Evolutionary conservation across 2,329 filamentous ascomycete genomes (phyloP).

Genomic region (Penicillium oxalicum): DNA sequence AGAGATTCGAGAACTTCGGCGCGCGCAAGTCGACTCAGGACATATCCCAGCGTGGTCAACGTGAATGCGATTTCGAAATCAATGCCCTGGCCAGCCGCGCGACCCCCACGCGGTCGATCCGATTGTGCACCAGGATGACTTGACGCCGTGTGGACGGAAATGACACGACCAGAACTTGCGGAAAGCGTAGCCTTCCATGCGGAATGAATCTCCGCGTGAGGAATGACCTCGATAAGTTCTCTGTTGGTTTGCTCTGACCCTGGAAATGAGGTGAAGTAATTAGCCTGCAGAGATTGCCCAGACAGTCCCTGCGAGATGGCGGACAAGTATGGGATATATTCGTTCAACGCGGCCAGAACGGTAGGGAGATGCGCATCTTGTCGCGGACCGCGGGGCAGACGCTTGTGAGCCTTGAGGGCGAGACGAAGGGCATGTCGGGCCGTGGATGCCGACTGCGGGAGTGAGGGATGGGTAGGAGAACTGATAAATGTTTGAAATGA

Average conservation of each 20-base stretch:
- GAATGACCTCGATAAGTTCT: conserved; percentile 62
- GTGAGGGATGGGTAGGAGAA: conserved; percentile 79
- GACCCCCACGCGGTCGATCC: conserved; percentile 51
- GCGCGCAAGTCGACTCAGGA: conserved; percentile 66
- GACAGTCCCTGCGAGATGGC: conserved; percentile 61
- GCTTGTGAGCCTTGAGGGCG: conserved; percentile 82
- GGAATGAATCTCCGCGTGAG: conserved; percentile 60
- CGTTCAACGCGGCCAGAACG: conserved; percentile 63
- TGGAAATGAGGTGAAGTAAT: not conserved
- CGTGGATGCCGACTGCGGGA: conserved; percentile 75
- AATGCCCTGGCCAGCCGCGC: conserved; percentile 66
- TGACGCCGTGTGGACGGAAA: not conserved
- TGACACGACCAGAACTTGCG: conserved; percentile 35
- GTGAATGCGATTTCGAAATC: conserved; percentile 80
- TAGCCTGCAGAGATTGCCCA: conserved; percentile 41
- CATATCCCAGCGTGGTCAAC: conserved; percentile 69
- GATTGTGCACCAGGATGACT: conserved; percentile 6
- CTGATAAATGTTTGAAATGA: conserved; percentile 71
- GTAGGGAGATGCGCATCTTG: conserved; percentile 65
- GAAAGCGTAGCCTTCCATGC: conserved; percentile 80
- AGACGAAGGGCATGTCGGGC: conserved; percentile 77
- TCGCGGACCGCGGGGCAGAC: conserved; percentile 61
- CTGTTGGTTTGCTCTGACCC: conserved; percentile 25
- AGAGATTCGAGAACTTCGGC: conserved; percentile 62
- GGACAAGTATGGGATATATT: conserved; percentile 78